Conservation (phyloP, 805 yeast genomes). For the Metschnikowia arizonensis region DNA sequence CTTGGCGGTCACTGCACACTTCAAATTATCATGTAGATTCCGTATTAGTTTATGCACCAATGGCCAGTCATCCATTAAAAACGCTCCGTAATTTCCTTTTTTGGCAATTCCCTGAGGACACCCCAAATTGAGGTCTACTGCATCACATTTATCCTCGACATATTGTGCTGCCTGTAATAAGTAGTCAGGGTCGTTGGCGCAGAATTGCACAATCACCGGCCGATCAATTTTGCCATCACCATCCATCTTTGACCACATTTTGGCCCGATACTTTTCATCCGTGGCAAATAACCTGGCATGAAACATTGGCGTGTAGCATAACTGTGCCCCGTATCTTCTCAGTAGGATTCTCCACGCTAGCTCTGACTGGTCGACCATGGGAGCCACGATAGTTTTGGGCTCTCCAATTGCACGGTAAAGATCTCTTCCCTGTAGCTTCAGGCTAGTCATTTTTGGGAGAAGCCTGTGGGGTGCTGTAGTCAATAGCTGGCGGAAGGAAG, state of each 20-base stretch:
- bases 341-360: slow-evolving; percentile 91
- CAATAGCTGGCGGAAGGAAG: not conserved
- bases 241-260: slow-evolving; percentile 68
- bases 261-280: slow-evolving; percentile 71
- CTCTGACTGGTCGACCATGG: slow-evolving; percentile 98
- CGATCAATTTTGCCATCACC: slow-evolving; percentile 69
- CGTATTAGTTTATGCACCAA: slow-evolving; percentile 67
- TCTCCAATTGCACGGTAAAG: slow-evolving; percentile 64
- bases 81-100: slow-evolving; percentile 93
- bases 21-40: slow-evolving; percentile 67
- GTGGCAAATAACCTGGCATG: slow-evolving; percentile 90
- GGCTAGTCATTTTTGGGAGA: slow-evolving; percentile 14
- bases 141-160: slow-evolving; percentile 85
- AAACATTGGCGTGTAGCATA: slow-evolving; percentile 95
- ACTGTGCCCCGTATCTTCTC: slow-evolving; percentile 83
- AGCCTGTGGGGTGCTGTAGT: not conserved
- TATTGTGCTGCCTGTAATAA: slow-evolving; percentile 74
- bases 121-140: slow-evolving; percentile 91
- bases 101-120: slow-evolving; percentile 98
- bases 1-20: slow-evolving; percentile 91
- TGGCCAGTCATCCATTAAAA: slow-evolving; percentile 96
- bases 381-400: slow-evolving; percentile 89
- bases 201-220: slow-evolving; percentile 90
- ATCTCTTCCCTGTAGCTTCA: slow-evolving; percentile 52
- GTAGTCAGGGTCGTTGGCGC: slow-evolving; percentile 92